Base-by-base conservation (phyloP, 441 rosid genomes). In the Gossypium davidsonii region DNA sequence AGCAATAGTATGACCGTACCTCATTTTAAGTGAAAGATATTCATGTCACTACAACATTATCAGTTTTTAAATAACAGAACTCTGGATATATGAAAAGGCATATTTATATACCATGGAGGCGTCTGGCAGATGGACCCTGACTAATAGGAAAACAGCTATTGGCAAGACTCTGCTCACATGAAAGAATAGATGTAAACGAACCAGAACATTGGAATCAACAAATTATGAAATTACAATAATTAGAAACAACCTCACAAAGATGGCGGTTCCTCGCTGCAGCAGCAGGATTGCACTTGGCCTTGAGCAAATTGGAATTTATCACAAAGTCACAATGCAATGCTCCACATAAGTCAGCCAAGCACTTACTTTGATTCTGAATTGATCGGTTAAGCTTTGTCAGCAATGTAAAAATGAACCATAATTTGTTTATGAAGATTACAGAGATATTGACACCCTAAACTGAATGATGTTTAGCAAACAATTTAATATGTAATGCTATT, bases 281-380 rank as follows among this genome's bases (percentile, higher is more conserved):
- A 12, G 96, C 96, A 76, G 96, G 97, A 73, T 93, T 93, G 86
- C 99, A 96, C 79, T 91, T 96, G 53, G 78, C 78, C 82, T 85
- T 91, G 0, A 74, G 73, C 66, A 84, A 81, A 85, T 89, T 91
- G 55, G 96, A 82, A 73, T 76, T 85, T 78, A 89, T 77, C 59
- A 85, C 81, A 67, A 72, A 85, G 83, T 95, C 99, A 78, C 99
- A 95, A 81, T 93, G 96, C 87, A 95, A 76, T 37, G 98, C 97
- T 14, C 98, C 99, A 77, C 99, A 96, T 59, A 91, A 66, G 83
- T 96, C 96, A 67, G 99, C 97, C 74, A 96, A 83, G 89, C 99
- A 96, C 83, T 88, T 93, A 61, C 89, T 80, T 53, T 44, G 81
- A 75, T 80, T 89, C 98, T 96, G 87, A 75, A 83, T 81, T 42